A percentile compares a stretch with the other conserved stretches of the same genome.
Conservation (phyloP, 2,329 filamentous ascomycete genomes). For the Aspergillus versicolor region DNA sequence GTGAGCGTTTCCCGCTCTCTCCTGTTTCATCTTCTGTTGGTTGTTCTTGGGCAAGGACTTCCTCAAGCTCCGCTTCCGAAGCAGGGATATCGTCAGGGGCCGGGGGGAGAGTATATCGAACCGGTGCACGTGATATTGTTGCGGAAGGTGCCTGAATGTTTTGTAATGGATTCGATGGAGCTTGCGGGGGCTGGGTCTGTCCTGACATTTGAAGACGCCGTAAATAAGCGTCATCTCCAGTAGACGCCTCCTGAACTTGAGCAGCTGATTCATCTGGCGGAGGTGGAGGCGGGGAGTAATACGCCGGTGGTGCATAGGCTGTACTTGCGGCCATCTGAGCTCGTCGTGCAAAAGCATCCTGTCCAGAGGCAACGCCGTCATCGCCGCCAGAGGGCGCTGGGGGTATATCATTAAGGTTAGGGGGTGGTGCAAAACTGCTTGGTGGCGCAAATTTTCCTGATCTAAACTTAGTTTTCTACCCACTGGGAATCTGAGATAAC, state of each 20-base stretch:
- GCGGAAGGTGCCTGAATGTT: slow-evolving; percentile 45
- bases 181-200: slow-evolving; percentile 26
- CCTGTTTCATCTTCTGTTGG: slow-evolving; percentile 37
- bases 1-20: slow-evolving; percentile 53
- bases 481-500: background rate
- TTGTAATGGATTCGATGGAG: slow-evolving; percentile 38
- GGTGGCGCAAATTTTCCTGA: slow-evolving; percentile 53
- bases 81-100: slow-evolving; percentile 53
- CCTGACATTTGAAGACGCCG: slow-evolving; percentile 26
- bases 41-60: slow-evolving; percentile 42
- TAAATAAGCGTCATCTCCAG: slow-evolving; percentile 27
- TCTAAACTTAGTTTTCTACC: background rate
- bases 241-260: slow-evolving; percentile 28
- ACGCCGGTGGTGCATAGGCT: slow-evolving; percentile 16
- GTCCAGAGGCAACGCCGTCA: slow-evolving; percentile 62
- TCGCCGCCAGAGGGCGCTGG: slow-evolving; percentile 45
- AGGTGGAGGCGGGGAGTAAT: slow-evolving; percentile 20
- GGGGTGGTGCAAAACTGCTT: slow-evolving; percentile 53
- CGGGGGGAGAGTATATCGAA: slow-evolving; percentile 65
- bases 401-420: slow-evolving; percentile 40
- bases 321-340: slow-evolving; percentile 53
- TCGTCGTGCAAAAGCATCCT: slow-evolving; percentile 68
- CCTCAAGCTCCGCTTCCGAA: slow-evolving; percentile 54
- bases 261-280: slow-evolving; percentile 30
- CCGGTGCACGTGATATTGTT: slow-evolving; percentile 73